Base-by-base conservation (phyloP, 2,329 filamentous ascomycete genomes). In the Apiospora hydei region DNA sequence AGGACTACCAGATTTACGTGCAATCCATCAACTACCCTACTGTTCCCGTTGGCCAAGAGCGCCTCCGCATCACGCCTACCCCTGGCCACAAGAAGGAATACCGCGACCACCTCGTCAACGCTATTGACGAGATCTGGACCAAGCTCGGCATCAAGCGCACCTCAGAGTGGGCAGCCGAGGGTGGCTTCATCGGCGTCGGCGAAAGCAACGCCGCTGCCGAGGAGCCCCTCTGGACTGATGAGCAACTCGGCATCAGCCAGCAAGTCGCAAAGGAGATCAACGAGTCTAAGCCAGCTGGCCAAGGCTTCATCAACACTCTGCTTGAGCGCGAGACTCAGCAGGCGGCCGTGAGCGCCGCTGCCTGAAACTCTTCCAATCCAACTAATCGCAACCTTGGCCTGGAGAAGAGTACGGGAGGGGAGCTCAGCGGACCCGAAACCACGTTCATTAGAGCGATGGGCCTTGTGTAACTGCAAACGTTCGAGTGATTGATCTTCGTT, bases 111-210 rank as follows among this genome's bases (percentile, higher is more conserved):
- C 91, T 99, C 5, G 91, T 98, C 41, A 84, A 91, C 73, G 95
- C 96, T 6, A 85, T 99, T 46, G 94, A 98, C 77, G 89, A 90
- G 77, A 96, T 99, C 73, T 99, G 96, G 95, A 89, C 87, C 67
- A 90, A 96, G 79, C 90, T 99, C 2, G 91, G 91, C 73, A 95
- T 98, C 84, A 98, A 97, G 88, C 93, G 96, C 78, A 97, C 96
- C 41, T 94, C 92, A 72, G 93, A 97, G 79, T 99, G 96, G 96
- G 93, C 93, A 43, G 90, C 91, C 18, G 89, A 96, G 80, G 96
- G 96, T 67, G 96, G 96, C 10, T 98, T 98, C 84, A 94, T 98
- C 72, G 96, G 96, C 70, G 96, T 99, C 11, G 96, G 96, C 30
- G 92, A 94, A 75, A 84, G 92, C 72, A 88, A 87, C 68, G 88